These are phyloP conservation scores for Penicillium atrosanguineum DNA, from an alignment of 495 filamentous ascomycete genomes.

Conservation along the genomic window DNA sequence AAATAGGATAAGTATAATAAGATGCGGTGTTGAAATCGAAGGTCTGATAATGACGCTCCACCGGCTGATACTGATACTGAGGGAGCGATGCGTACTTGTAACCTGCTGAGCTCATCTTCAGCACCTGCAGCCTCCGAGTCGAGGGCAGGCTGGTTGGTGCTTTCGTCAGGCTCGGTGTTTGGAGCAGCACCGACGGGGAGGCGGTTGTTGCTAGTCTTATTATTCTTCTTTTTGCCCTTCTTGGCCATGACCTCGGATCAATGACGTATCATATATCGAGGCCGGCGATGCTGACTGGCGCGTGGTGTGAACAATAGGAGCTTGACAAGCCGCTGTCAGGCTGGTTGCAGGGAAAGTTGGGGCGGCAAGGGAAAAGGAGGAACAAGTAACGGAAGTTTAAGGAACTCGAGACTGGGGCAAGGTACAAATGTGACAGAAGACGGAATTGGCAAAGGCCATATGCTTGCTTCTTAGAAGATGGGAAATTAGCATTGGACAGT, in stretches of 20 bases:
- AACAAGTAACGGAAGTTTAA: constrained; percentile 28
- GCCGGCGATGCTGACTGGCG: constrained; percentile 23
- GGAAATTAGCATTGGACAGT: constrained; percentile 24
- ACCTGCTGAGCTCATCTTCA: constrained; percentile 33
- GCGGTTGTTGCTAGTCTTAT: constrained; percentile 30
- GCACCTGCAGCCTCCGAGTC: constrained; percentile 30
- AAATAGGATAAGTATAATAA: constrained; percentile 38
- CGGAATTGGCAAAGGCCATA: constrained; percentile 29
- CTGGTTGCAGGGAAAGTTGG: constrained; percentile 26
- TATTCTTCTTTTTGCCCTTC: constrained; percentile 36
- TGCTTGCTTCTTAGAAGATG: constrained; percentile 26
- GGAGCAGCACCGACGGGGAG: constrained; percentile 29
- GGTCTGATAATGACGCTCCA: constrained; percentile 40
- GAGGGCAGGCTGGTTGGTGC: constrained; percentile 17
- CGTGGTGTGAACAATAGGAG: constrained; percentile 29
- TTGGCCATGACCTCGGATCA: constrained; percentile 38
- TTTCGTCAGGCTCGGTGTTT: constrained; percentile 22
- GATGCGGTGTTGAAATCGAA: constrained; percentile 36
- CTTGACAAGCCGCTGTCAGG: constrained; percentile 32
- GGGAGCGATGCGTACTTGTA: constrained; percentile 46
- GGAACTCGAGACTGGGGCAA: constrained; percentile 25
- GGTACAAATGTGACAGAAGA: constrained; percentile 33
- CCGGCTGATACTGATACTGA: constrained; percentile 37
- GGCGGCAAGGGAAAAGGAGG: constrained; percentile 16
- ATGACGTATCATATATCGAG: constrained; percentile 33